Base-by-base conservation (phyloP, 2,329 filamentous ascomycete species). In the Verticillium alfalfae region DNA sequence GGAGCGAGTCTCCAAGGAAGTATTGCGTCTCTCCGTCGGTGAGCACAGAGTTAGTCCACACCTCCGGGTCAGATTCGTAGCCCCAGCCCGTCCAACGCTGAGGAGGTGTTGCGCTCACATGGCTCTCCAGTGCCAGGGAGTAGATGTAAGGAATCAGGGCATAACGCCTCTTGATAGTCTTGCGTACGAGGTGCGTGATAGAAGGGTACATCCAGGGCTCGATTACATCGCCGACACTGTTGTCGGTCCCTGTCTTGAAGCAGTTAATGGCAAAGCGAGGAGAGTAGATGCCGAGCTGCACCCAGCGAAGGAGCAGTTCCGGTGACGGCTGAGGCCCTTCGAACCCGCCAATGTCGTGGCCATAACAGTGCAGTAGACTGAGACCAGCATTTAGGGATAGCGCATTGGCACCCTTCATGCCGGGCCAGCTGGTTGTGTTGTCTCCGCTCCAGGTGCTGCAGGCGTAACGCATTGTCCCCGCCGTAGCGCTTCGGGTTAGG, bases 151-250 rank as follows among this genome's bases (percentile, higher is more conserved):
- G 89, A 9, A 92, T 83, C 60, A 92, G 77, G 65, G 88, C 87
- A 69, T 92, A 92, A 37, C 89, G 82, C 7, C 89, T 81, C 72
- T 87, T 87, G 71, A 92, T 90, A 1, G 87, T 81, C 59, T 81
- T 80, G 16, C 89, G 83, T 15, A 92, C 78, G 1, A 88, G 73
- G 0, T 82, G 83, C 0, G 87, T 86, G 34, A 87, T 86, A 39
- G 87, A 83, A 0, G 88, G 86, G 68, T 91, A 89, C 87, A 91
- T 91, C 87, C 88, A 92, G 0, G 89, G 89, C 74, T 91, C 88
- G 62, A 92, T 92, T 0, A 92, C 88, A 39, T 90, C 88, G 8
- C 89, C 89, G 31, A 90, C 80, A 0, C 79, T 78, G 67, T 87
- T 91, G 72, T 91, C 86, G 1, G 82, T 76, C 0, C 82, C 84